These are phyloP conservation scores for Neospermospora avenae DNA, from an alignment of 2,329 filamentous ascomycete genomes.

Conservation along the genomic window DNA sequence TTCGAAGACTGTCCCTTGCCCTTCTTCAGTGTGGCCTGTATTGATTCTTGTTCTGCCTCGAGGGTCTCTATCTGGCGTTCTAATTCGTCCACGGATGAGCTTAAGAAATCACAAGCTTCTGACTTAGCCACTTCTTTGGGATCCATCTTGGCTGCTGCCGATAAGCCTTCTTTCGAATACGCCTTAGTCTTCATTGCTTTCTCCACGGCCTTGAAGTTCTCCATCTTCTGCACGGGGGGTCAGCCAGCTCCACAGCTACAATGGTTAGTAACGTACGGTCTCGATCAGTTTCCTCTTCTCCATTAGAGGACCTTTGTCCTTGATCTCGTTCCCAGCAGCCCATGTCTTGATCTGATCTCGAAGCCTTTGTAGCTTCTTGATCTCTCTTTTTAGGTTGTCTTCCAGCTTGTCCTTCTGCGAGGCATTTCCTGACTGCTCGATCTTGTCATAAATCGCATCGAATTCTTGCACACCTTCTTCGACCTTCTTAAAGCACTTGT, in stretches of 20 bases:
- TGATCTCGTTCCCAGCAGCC: constrained; percentile 98
- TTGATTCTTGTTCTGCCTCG: constrained; percentile 82
- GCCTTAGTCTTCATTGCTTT: constrained; percentile 99
- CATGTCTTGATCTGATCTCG: constrained; percentile 99
- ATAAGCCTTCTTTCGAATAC: constrained; percentile 96
- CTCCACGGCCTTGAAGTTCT: constrained; percentile 99
- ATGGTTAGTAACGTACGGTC: constrained; percentile 59
- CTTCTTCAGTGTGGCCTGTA: constrained; percentile 91
- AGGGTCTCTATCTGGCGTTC: constrained; percentile 90
- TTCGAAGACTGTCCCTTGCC: constrained; percentile 83
- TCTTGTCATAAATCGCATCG: constrained; percentile 96
- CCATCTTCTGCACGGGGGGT: constrained; percentile 77
- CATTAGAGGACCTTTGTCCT: constrained; percentile 93
- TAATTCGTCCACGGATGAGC: constrained; percentile 83
- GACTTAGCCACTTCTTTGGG: constrained; percentile 96
- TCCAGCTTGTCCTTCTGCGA: constrained; percentile 98
- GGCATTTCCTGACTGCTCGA: constrained; percentile 84
- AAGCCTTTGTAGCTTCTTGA: constrained; percentile 97
- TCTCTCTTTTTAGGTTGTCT: constrained; percentile 97
- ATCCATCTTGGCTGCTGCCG: constrained; percentile 86
- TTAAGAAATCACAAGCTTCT: constrained; percentile 83
- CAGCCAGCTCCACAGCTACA: constrained; percentile 23
- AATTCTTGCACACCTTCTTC: constrained; percentile 89
- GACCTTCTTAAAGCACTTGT: constrained; percentile 99
- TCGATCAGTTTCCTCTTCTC: constrained; percentile 96